Evolutionary conservation across 768 basidiomycete species (phyloP), one percentile per base, ranked within the genome.

Genomic region (Termitomyces sp.): DNA sequence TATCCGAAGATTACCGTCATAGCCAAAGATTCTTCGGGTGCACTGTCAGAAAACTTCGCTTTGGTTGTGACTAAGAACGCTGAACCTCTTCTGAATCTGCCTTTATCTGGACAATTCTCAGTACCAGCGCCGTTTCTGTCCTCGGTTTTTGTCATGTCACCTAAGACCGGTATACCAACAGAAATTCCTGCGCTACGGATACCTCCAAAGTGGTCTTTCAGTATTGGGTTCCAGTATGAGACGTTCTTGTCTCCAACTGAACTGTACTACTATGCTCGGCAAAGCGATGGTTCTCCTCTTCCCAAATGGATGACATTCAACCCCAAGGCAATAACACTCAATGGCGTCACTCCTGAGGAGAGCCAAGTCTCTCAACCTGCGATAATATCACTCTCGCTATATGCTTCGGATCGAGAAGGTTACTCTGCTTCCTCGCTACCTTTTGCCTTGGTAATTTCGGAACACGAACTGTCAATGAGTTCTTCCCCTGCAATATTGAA

Each of bases 161-260:
- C 77, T 2, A 74, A 77, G 45, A 88, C 89, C 22, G 82, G 85
- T 15, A 72, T 92, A 31, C 65, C 68, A 29, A 77, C 75, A 16
- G 64, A 70, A 47, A 75, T 72, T 50, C 86, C 86, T 55, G 75
- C 79, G 50, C 68, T 97, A 55, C 78, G 93, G 51, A 82, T 96
- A 10, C 93, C 92, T 1, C 82, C 82, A 7, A 70, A 75, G 46
- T 96, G 94, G 93, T 91, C 90, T 0, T 98, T 96, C 73, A 92
- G 91, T 65, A 81, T 98, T 57, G 95, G 94, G 15, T 83, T 97
- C 64, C 72, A 85, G 51, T 75, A 81, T 58, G 74, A 80, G 36
- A 94, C 90, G 2, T 87, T 85, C 69, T 58, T 67, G 2, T 73
- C 80, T 31, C 57, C 70, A 16, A 72, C 79, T 34, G 73, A 72